These are phyloP conservation scores for Psilocybe cyanescens DNA, from an alignment of 768 basidiomycete genomes.

Conservation along the genomic window DNA sequence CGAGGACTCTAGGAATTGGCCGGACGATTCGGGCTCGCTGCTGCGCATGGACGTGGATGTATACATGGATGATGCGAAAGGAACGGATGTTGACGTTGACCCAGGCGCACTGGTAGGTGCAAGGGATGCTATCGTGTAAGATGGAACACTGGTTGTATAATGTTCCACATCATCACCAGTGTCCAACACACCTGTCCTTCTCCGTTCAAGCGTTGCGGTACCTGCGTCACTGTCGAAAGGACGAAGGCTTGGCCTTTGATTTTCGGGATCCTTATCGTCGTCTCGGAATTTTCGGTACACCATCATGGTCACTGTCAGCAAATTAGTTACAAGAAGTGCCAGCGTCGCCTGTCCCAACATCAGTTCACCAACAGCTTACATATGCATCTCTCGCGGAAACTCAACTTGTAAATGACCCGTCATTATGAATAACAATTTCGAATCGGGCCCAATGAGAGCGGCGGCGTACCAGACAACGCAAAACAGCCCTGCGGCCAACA, in stretches of 20 bases:
- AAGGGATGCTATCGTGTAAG: neutral
- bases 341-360: neutral
- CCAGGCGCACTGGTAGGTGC: neutral
- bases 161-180: neutral
- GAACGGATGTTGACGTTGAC: neutral
- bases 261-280: neutral
- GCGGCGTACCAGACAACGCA: slow-evolving; percentile 9
- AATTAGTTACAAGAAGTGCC: slow-evolving; percentile 8
- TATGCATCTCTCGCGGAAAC: neutral
- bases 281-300: slow-evolving; percentile 5
- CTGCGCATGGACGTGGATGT: too few relatives aligned
- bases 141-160: neutral
- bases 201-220: neutral
- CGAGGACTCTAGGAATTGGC: too few relatives aligned
- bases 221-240: neutral
- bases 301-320: slow-evolving; percentile 9
- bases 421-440: slow-evolving; percentile 7
- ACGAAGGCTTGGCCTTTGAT: neutral
- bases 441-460: slow-evolving; percentile 5
- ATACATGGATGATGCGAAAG: neutral
- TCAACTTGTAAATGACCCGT: slow-evolving; percentile 11
- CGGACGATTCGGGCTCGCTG: too few relatives aligned
- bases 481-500: slow-evolving; percentile 13
- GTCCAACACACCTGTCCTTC: neutral
- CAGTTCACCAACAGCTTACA: neutral